Conservation (phyloP, 2,329 filamentous ascomycete genomes). For the Rutstroemia sp. region DNA sequence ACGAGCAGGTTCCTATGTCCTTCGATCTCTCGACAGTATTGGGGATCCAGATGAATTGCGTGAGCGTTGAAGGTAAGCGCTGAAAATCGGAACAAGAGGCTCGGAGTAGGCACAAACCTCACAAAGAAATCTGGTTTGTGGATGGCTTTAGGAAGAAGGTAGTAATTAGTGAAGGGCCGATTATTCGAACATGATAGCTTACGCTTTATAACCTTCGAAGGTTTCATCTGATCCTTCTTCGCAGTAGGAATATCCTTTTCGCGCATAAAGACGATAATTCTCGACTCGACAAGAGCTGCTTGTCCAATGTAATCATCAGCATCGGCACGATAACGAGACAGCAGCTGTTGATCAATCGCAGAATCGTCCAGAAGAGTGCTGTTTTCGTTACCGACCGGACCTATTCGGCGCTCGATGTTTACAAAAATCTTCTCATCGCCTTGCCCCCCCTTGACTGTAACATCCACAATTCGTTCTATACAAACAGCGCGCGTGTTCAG, state of each 20-base stretch:
- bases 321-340: background rate
- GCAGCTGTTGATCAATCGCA: slow-evolving; percentile 1
- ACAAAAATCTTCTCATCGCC: slow-evolving; percentile 28
- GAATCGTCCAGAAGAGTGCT: background rate
- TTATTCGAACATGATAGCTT: slow-evolving; percentile 10
- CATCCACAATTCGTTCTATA: slow-evolving; percentile 39
- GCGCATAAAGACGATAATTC: slow-evolving; percentile 58
- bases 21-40: slow-evolving; percentile 64
- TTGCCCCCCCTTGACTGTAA: slow-evolving; percentile 25
- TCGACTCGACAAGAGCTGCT: slow-evolving; percentile 43
- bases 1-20: slow-evolving; percentile 70
- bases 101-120: slow-evolving; percentile 55
- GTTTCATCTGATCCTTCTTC: slow-evolving; percentile 13
- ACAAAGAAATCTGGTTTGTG: slow-evolving; percentile 44
- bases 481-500: slow-evolving; percentile 35
- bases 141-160: slow-evolving; percentile 11
- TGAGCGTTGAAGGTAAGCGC: slow-evolving; percentile 91
- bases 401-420: slow-evolving; percentile 23
- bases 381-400: slow-evolving; percentile 21
- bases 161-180: background rate
- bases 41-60: slow-evolving; percentile 73
- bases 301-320: background rate
- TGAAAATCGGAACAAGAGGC: slow-evolving; percentile 82
- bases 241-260: slow-evolving; percentile 24
- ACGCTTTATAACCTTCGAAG: slow-evolving; percentile 22